Base-by-base conservation (phyloP, 2,329 filamentous ascomycete species). In the Dothideomycetes sp. region DNA sequence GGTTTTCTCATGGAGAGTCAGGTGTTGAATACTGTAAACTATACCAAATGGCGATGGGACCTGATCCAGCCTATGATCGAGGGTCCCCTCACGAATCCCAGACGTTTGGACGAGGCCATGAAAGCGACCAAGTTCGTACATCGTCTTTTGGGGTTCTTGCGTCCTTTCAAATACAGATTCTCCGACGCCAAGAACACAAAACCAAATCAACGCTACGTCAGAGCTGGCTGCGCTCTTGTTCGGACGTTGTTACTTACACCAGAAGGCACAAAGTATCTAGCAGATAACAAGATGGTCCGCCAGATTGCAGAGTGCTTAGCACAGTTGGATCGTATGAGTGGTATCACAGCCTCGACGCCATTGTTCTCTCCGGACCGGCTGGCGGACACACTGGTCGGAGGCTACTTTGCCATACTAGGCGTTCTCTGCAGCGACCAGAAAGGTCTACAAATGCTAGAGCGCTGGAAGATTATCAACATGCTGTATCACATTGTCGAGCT, bases 401-500 rank as follows among this genome's bases (percentile, higher is more conserved):
- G 93, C 9, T 98, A 98, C 60, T 94, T 98, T 59, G 78, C 87
- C 11, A 85, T 98, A 69, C 67, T 98, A 2, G 93, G 91, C 6
- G 80, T 85, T 9, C 64, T 98, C 44, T 96, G 83, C 52, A 81
- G 81, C 39, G 86, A 94, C 53, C 67, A 74, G 0, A 84, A 82
- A 51, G 91, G 91, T 1, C 71, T 96, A 17, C 78, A 82, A 46
- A 89, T 98, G 65, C 76, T 98, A 56, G 89, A 96, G 59, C 73
- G 86, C 52, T 96, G 91, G 89, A 85, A 87, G 52, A 93, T 98
- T 73, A 88, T 95, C 64, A 96, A 96, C 62, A 98, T 98, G 86
- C 93, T 96, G 71, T 98, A 98, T 58, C 91, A 96, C 61, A 94
- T 98, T 46, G 76, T 95, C 44, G 89, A 96, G 55, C 70, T 94